Evolutionary conservation across 106 monocot species (phyloP), one percentile per base, ranked within the genome.

Genomic region (Dendrobium huoshanense): DNA sequence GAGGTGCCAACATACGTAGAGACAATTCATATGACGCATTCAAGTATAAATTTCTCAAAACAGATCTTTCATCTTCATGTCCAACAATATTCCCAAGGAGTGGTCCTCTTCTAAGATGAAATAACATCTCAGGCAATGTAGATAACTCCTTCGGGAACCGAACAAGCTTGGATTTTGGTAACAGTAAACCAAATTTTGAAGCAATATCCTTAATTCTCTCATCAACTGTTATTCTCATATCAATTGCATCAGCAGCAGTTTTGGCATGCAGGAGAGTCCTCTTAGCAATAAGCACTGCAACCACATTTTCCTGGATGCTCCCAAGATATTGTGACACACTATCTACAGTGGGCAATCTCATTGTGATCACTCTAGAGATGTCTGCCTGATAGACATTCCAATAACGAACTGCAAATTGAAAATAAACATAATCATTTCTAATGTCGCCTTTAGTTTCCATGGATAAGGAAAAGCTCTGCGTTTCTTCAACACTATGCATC

Each of bases 11-110:
- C 99, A 99, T 99, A 2, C 99, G 88, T 55, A 95, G 87, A 65
- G 95, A 95, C 68, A 99, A 82, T 82, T 99, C 95, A 86, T 91
- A 95, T 22, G 95, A 93, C n/a, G 93, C 93, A 84, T 90, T 85
- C 86, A 99, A 83, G 73, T 90, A 99, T 44, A 99, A 74, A 86
- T 91, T 93, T 84, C 95, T 91, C 64, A 99, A 81, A 33, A 99
- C 91, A 80, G 95, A 89, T 87, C 99, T 93, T 81, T 99, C 99
- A 87, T 99, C 99, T 85, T 99, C 95, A 84, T 99, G 99, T 29
- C 95, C 91, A 77, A 99, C 58, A 80, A 99, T 95, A 75, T 81
- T 91, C 51, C 99, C 99, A 80, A 99, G 79, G 22, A 99, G 91
- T 0, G 99, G 99, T 56, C 99, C 99, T 78, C 95, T 88, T 84